Base-by-base conservation (phyloP, 1,284 basidiomycete species). In the Fistulinella staudtii region DNA sequence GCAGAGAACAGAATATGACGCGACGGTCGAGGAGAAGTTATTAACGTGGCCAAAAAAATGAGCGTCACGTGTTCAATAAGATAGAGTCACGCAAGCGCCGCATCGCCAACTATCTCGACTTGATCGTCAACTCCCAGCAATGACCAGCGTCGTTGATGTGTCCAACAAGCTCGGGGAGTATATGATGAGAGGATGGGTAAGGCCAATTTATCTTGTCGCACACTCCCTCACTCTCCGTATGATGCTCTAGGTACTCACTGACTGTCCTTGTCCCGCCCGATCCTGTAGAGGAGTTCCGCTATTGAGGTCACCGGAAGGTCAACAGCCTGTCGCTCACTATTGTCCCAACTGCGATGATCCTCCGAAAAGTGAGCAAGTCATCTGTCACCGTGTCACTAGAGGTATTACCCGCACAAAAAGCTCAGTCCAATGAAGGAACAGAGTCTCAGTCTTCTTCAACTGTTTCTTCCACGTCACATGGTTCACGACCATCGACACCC, bases 161-260 rank as follows among this genome's bases (percentile, higher is more conserved):
- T 77, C 85, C 20, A 68, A 67, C 46, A 74, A 69, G 37, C 70
- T 89, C 14, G 83, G 82, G 6, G 76, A 83, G 53, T 84, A 79
- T 50, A 80, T 90, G 77, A 69, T 88, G 51, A 80, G 78, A 59
- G 86, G 87, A 52, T 89, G 86, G 86, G 86, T 85, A 52, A 45
- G 73, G 5, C 53, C 9, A 22, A 9, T 33, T 11, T 8, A 22
- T n/a, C 10, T 23, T 36, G 33, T 15, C 23, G 87, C 85, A 72
- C 84, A 21, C 65, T 87, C 46, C 88, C 85, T 15, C 79, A 89
- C 56, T 64, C 66, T 28, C 68, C 74, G 23, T 89, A 87, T 64
- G n/a, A n/a, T n/a, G n/a, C n/a, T 34, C 17, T 23, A 88, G 85
- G 72, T 84, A 21, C 65, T 87, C 46, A 88, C 85, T 15, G 80